Percentiles rank a stretch among this genome's conserved stretches.
These are phyloP conservation scores for Arbutus unedo DNA, from an alignment of 148 eudicot genomes.

Conservation along the genomic window DNA sequence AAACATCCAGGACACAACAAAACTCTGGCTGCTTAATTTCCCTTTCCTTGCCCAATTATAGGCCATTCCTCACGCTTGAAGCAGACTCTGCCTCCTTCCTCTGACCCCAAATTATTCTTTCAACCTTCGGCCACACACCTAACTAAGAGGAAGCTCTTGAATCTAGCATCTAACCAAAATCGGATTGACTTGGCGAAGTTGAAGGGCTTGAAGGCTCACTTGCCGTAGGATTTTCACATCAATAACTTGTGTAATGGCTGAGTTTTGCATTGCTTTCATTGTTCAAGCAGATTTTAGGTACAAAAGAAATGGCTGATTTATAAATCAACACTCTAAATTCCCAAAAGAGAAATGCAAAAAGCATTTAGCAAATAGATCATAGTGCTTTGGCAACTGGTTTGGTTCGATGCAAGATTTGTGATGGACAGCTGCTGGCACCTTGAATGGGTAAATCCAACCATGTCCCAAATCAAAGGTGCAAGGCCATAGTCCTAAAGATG, in stretches of 20 bases:
- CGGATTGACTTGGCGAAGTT: no score
- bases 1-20: not conserved
- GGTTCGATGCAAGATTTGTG: not conserved
- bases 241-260: not conserved
- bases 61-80: not conserved
- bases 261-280: not conserved
- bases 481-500: not conserved
- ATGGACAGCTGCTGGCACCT: not conserved
- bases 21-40: not conserved
- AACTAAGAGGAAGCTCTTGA: no score
- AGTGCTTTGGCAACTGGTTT: not conserved
- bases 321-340: not conserved
- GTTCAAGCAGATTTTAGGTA: not conserved
- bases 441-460: not conserved
- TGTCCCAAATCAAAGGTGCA: not conserved
- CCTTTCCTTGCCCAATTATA: not conserved
- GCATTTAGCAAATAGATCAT: not conserved
- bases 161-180: no score
- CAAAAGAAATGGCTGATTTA: not conserved
- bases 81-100: no score
- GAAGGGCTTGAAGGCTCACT: not conserved
- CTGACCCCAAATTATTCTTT: no score
- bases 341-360: not conserved
- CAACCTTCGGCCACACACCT: no score
- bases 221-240: not conserved